These are phyloP conservation scores for Saururus chinensis DNA, from an alignment of 164 flowering plant species.

Conservation along the genomic window DNA sequence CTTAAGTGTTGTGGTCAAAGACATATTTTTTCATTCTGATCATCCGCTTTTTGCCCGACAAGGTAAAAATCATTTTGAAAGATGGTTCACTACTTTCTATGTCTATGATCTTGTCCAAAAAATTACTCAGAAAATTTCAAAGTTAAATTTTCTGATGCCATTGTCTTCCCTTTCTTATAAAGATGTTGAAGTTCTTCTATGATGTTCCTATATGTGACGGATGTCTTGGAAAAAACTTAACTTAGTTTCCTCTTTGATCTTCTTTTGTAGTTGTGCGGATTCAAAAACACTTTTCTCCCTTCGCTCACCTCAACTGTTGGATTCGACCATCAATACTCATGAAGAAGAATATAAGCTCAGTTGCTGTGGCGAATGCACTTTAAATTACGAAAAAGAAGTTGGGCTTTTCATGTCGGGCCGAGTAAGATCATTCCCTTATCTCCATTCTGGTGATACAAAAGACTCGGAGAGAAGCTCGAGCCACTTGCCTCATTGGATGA, in stretches of 20 bases:
- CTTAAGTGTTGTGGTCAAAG: no score
- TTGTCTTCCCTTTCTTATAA: no score
- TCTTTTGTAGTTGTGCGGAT: conserved; percentile 36
- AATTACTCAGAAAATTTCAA: no score
- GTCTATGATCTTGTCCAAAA: no score
- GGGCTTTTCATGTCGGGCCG: conserved; percentile 29
- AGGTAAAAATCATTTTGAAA: no score
- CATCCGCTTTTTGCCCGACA: no score
- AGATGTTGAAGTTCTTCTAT: no score
- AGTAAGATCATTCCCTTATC: conserved; percentile 23
- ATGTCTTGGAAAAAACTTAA: conserved; percentile 1
- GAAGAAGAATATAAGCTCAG: conserved; percentile 47
- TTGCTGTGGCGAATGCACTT: conserved; percentile 62
- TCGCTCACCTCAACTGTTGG: conserved; percentile 23
- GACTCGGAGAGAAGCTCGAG: conserved; percentile 16
- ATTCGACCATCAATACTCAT: conserved; percentile 23
- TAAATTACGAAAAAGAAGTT: conserved; percentile 64
- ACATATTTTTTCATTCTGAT: no score
- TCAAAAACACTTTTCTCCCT: conserved; percentile 27
- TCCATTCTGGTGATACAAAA: conserved; percentile 11
- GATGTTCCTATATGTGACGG: no score
- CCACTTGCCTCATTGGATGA: conserved; percentile 62
- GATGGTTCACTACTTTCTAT: no score
- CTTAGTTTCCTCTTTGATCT: neutral
- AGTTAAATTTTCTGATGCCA: no score